These are phyloP conservation scores for Nicotiana attenuata DNA, from an alignment of 257 asterid genomes.

Conservation along the genomic window DNA sequence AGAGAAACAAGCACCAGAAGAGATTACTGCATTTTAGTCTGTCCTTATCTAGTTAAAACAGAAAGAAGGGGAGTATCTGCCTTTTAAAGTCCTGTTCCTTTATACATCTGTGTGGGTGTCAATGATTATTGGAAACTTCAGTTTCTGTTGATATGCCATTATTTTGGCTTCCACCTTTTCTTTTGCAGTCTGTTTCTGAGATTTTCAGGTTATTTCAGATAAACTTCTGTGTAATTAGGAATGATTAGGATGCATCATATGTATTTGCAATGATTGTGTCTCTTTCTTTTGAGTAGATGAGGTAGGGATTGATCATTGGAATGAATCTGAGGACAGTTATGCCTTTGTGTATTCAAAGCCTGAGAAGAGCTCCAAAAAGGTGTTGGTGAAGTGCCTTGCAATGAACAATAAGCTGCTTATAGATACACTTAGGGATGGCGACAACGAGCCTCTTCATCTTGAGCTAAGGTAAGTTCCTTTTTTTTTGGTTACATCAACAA, in stretches of 20 bases:
- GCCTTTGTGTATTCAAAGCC: slow-evolving; percentile 66
- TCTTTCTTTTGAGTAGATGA: slow-evolving; percentile 42
- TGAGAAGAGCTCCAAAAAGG: slow-evolving; percentile 51
- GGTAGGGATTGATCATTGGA: slow-evolving; percentile 74
- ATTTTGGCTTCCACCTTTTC: not conserved
- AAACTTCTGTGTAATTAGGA: not conserved
- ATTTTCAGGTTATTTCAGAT: not conserved
- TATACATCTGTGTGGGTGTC: not conserved
- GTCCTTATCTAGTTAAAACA: not conserved
- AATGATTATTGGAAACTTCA: not conserved
- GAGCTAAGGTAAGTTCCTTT: slow-evolving; percentile 44
- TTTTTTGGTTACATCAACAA: not conserved
- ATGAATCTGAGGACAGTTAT: slow-evolving; percentile 51
- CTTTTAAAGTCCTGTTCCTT: not conserved
- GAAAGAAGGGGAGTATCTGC: not conserved
- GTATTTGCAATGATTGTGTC: not conserved
- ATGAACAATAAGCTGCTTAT: slow-evolving; percentile 60
- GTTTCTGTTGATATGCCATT: not conserved
- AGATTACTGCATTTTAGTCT: not conserved
- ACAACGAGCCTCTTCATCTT: slow-evolving; percentile 47
- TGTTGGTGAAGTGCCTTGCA: slow-evolving; percentile 61
- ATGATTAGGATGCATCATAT: not conserved
- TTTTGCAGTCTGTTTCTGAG: not conserved
- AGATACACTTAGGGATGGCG: slow-evolving; percentile 67
- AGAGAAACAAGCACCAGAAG: not conserved